Conservation (phyloP, 306 rosid species). For the Ormosia semicastrata region DNA sequence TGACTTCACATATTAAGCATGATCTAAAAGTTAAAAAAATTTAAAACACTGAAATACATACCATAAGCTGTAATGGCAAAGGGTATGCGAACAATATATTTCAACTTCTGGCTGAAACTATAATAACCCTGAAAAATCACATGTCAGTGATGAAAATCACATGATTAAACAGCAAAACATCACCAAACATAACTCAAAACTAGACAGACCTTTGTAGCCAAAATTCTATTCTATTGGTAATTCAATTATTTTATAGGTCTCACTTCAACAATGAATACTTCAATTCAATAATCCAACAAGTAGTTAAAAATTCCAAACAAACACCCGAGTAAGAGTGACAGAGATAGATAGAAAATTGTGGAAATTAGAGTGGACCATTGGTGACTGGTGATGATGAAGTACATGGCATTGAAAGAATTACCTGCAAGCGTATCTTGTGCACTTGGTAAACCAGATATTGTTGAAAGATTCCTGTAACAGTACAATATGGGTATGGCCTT, state of each 20-base stretch:
- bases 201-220: neutral
- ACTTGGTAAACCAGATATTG: constrained; percentile 96
- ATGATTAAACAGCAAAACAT: constrained; percentile 3
- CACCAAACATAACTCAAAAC: constrained; percentile 10
- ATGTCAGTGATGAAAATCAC: neutral
- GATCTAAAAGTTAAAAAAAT: constrained; percentile 12
- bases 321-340: neutral
- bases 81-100: constrained; percentile 91
- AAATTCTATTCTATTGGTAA: neutral
- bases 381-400: neutral
- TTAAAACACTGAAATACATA: constrained; percentile 40
- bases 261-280: neutral
- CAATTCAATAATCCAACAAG: neutral
- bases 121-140: constrained; percentile 75
- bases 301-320: neutral
- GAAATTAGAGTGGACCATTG: neutral
- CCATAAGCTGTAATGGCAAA: constrained; percentile 91
- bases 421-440: constrained; percentile 92
- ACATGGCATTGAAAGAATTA: constrained; percentile 25
- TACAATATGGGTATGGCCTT: neutral
- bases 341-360: neutral
- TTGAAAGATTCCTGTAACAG: constrained; percentile 81
- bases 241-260: constrained; percentile 2
- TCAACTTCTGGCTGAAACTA: constrained; percentile 99
- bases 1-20: constrained; percentile 3